Evolutionary conservation across 163 green algal genomes (phyloP).

Genomic region (Chlorella variabilis): DNA sequence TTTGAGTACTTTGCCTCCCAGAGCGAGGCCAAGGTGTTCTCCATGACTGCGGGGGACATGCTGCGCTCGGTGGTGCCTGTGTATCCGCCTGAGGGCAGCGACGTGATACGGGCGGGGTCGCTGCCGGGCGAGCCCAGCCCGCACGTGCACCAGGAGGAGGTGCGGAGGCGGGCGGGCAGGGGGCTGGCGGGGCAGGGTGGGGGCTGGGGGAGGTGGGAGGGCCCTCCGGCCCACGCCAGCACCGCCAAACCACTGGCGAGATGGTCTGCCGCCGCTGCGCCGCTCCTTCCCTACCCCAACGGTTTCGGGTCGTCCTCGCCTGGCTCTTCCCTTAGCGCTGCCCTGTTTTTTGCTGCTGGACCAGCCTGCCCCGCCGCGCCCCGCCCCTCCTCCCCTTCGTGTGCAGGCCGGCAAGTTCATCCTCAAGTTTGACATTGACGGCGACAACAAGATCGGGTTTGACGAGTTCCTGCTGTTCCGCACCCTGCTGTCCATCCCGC

Average conservation of each 20-base stretch:
- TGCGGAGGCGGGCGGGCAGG: too few relatives aligned
- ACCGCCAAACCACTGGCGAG: too few relatives aligned
- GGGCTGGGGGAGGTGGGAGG: too few relatives aligned
- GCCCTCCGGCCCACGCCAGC: too few relatives aligned
- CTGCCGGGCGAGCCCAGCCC: constrained; percentile 66
- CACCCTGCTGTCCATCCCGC: constrained; percentile 71
- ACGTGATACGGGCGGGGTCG: constrained; percentile 62
- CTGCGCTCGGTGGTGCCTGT: constrained; percentile 72
- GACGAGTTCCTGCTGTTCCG: constrained; percentile 80
- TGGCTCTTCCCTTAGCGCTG: too few relatives aligned
- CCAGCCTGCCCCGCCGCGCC: too few relatives aligned
- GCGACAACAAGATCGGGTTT: constrained; percentile 73
- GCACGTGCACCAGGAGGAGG: constrained; percentile 12
- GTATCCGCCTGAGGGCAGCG: constrained; percentile 71
- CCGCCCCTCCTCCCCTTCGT: too few relatives aligned
- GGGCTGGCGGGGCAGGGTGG: too few relatives aligned
- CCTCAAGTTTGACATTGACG: constrained; percentile 74
- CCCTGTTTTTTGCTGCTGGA: too few relatives aligned
- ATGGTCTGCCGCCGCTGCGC: too few relatives aligned
- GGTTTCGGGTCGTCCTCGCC: too few relatives aligned
- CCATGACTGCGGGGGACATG: constrained; percentile 72
- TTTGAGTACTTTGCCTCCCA: constrained; percentile 67
- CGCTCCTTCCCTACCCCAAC: too few relatives aligned
- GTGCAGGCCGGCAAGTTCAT: constrained; percentile 62
- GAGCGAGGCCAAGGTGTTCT: constrained; percentile 27